These are phyloP conservation scores for Chondrus crispus DNA, from an alignment of 23 red algal species.

Conservation along the genomic window DNA sequence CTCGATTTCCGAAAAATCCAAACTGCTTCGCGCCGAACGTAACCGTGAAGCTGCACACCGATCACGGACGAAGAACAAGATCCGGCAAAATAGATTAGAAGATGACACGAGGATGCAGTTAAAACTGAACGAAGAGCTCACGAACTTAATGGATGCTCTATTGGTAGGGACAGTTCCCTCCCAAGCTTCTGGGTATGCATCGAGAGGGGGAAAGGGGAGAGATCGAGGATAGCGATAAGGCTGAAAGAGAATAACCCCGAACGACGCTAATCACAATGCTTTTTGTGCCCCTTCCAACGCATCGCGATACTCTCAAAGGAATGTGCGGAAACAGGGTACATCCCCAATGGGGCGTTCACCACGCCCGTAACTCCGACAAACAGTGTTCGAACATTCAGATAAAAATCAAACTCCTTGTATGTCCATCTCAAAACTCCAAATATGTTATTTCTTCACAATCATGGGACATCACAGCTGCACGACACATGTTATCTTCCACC, in stretches of 20 bases:
- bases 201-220: too few relatives aligned
- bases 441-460: background rate
- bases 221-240: too few relatives aligned
- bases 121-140: background rate
- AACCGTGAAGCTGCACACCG: constrained; percentile 53
- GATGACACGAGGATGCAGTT: constrained; percentile 8
- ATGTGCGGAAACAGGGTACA: background rate
- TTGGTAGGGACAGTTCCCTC: too few relatives aligned
- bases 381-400: background rate
- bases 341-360: background rate
- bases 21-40: constrained; percentile 22
- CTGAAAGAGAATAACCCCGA: too few relatives aligned
- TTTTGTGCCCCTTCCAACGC: too few relatives aligned
- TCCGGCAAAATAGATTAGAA: constrained; percentile 6
- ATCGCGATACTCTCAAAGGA: background rate
- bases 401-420: background rate
- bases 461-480: background rate
- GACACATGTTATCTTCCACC: constrained; percentile 7
- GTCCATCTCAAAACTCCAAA: background rate
- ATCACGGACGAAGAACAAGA: constrained; percentile 42
- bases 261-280: too few relatives aligned
- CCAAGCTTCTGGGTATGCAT: too few relatives aligned
- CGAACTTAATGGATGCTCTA: constrained; percentile 14
- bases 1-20: background rate
- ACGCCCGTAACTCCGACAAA: background rate